Conservation (phyloP, 768 basidiomycete species). For the Naganishia antarctica region DNA sequence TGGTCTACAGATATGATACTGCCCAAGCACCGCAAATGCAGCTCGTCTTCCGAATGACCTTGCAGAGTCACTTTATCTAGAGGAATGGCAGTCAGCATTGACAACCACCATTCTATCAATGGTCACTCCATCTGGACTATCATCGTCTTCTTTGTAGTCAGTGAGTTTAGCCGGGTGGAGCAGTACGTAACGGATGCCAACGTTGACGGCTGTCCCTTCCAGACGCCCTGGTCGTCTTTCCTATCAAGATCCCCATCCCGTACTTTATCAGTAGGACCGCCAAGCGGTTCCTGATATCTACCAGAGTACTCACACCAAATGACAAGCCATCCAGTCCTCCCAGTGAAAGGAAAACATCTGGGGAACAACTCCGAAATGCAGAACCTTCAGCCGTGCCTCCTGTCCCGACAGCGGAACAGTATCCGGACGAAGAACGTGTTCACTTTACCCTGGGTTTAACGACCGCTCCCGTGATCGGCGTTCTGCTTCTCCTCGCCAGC, state of each 20-base stretch:
- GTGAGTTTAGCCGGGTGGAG: constrained; percentile 37
- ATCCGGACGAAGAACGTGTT: constrained; percentile 21
- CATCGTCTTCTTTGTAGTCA: constrained; percentile 49
- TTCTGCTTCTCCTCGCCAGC: constrained; percentile 50
- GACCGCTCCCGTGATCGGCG: constrained; percentile 52
- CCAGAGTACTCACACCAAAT: not conserved
- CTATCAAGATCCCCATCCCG: constrained; percentile 43
- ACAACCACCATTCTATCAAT: constrained; percentile 22
- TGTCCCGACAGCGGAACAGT: not conserved
- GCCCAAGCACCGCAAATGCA: too few species aligned
- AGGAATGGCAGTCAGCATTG: constrained; percentile 4
- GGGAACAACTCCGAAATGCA: not conserved
- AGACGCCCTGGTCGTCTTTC: constrained; percentile 48
- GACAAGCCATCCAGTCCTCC: not conserved
- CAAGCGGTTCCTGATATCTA: constrained; percentile 30
- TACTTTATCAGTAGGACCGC: constrained; percentile 2
- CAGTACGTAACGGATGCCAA: not conserved
- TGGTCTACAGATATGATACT: too few species aligned
- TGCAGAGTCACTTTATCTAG: not conserved
- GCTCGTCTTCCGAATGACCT: not conserved
- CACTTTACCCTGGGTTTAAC: constrained; percentile 41
- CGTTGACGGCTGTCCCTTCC: not conserved
- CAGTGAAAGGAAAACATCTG: not conserved
- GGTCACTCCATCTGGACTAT: constrained; percentile 47
- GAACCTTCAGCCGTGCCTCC: not conserved